These are phyloP conservation scores for Auricularia sp. DNA, from an alignment of 768 basidiomycete species.

Conservation along the genomic window DNA sequence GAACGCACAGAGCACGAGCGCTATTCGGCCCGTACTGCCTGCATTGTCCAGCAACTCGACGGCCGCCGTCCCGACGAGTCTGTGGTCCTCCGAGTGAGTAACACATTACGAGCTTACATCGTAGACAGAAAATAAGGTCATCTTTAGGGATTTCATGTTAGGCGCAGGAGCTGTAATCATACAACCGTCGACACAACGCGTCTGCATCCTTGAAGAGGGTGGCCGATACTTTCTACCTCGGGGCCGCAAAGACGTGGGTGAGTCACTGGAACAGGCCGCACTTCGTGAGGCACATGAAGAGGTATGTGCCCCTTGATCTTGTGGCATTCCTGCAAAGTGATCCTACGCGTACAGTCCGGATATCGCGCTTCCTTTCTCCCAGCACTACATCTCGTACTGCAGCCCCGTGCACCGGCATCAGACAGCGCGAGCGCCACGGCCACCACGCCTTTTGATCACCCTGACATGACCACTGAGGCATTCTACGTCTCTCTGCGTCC, in stretches of 20 bases:
- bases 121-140: background rate
- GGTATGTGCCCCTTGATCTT: slow-evolving; percentile 47
- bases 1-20: no score
- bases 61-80: slow-evolving; percentile 31
- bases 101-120: background rate
- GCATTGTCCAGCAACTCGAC: slow-evolving; percentile 32
- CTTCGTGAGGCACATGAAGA: slow-evolving; percentile 61
- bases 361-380: slow-evolving; percentile 3
- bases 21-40: background rate
- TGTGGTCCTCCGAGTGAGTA: slow-evolving; percentile 24
- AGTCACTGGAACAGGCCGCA: slow-evolving; percentile 48
- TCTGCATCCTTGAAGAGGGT: slow-evolving; percentile 42
- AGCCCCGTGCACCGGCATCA: background rate
- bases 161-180: slow-evolving; percentile 57
- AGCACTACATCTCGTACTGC: background rate
- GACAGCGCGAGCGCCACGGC: background rate
- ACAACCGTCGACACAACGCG: slow-evolving; percentile 43
- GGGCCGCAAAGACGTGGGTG: slow-evolving; percentile 58
- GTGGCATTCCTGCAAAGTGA: slow-evolving; percentile 33
- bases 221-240: slow-evolving; percentile 43
- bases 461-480: slow-evolving; percentile 31
- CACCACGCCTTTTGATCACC: background rate
- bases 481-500: slow-evolving; percentile 29
- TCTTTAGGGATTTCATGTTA: slow-evolving; percentile 39
- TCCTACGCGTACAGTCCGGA: background rate